Evolutionary conservation across 176 grass and related monocot species (phyloP).

Genomic region (Hyparrhenia diplandra): DNA sequence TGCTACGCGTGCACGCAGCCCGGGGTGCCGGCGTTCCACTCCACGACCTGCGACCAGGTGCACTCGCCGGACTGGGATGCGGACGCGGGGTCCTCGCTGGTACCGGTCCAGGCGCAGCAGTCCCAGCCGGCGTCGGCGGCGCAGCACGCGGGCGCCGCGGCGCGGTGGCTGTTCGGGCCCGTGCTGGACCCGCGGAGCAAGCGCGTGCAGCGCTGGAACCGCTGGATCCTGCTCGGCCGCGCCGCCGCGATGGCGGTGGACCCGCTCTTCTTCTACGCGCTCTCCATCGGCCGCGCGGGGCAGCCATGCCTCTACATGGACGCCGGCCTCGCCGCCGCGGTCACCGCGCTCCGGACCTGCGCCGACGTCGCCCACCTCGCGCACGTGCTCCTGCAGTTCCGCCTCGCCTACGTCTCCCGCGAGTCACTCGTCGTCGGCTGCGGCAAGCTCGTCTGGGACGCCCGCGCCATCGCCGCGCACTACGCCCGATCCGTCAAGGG

Average conservation of each 20-base stretch:
- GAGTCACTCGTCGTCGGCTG: conserved; percentile 95
- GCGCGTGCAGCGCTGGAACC: conserved; percentile 84
- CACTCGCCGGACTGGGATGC: conserved; percentile 88
- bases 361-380: conserved; percentile 65
- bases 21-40: conserved; percentile 83
- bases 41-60: conserved; percentile 89
- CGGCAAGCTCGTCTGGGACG: conserved; percentile 98
- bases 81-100: conserved; percentile 80
- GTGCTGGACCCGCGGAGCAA: conserved; percentile 86
- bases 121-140: not conserved
- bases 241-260: conserved; percentile 70
- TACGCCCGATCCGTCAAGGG: conserved; percentile 66
- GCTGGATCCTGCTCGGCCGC: conserved; percentile 69
- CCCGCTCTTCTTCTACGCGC: conserved; percentile 95
- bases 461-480: conserved; percentile 69
- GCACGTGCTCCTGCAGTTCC: conserved; percentile 89
- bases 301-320: conserved; percentile 59
- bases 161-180: conserved; percentile 58
- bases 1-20: conserved; percentile 99
- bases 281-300: conserved; percentile 49
- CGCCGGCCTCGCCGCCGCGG: conserved; percentile 53
- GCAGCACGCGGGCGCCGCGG: conserved; percentile 25
- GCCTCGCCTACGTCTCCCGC: conserved; percentile 85
- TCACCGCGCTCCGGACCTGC: conserved; percentile 56
- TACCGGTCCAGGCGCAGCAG: conserved; percentile 62